Evolutionary conservation across 139 green algal genomes (phyloP), one percentile per base, ranked within the genome.

Genomic region (Micromonas commoda): DNA sequence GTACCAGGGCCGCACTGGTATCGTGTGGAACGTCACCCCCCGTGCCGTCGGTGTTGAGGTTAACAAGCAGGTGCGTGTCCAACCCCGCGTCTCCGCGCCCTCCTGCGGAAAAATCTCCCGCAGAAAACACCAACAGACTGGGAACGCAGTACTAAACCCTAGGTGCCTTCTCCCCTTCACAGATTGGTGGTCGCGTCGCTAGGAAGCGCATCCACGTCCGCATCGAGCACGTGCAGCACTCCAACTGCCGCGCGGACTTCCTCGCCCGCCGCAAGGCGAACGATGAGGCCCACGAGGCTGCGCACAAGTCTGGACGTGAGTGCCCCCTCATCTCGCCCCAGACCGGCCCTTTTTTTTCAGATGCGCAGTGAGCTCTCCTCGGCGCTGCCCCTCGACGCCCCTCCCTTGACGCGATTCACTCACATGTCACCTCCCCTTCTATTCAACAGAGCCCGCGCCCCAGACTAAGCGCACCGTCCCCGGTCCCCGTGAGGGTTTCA

Each of bases 11-110:
- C 91, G 91, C 84, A 97, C 94, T 57, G 95, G 95, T 51, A 69
- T 90, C 32, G 88, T 99, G 19, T 99, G 95, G 95, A 98, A 99
- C 85, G 91, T 98, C 67, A 98, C 95, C 80, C 97, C 97, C 91
- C 90, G 93, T 29, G 91, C 95, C 33, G 78, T 99, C 3, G 95
- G 95, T 77, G 95, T 99, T 68, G 93, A 98, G 86, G 77, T 99
- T 76, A 94, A 96, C 89, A 99, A 99, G 91, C 82, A 89, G 87
- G 93, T 97, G 71, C 52, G 64, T n/a, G 26, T 76, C 24, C 33
- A 76, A 6, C 52, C 45, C n/a, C n/a, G n/a, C n/a, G n/a, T n/a
- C n/a, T n/a, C n/a, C n/a, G n/a, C n/a, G n/a, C n/a, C n/a, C n/a
- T n/a, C n/a, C n/a, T n/a, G n/a, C n/a, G n/a, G n/a, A n/a, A n/a